phyloP scores from a whole-genome alignment of 257 asterid species.

The Salvia rosmarinus region DNA sequence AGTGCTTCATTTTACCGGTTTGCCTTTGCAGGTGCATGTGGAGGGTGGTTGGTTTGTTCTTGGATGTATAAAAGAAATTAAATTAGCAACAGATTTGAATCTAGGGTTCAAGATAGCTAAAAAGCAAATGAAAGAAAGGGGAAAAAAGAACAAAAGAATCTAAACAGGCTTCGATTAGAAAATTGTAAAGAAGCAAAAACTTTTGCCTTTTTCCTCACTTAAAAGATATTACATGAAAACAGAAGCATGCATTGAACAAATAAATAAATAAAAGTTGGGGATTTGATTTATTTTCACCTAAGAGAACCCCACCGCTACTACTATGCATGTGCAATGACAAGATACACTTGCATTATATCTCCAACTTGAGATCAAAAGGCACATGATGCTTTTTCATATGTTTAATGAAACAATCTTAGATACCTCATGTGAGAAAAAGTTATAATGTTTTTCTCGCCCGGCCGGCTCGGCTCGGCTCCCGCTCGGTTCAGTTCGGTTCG shows the following conservation, averaged over 20 bases:
- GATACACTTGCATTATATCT: slow-evolving; percentile 29
- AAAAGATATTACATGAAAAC: slow-evolving; percentile 26
- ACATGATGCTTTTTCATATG: slow-evolving; percentile 36
- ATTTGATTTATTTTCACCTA: slow-evolving; percentile 25
- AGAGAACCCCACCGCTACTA: slow-evolving; percentile 48
- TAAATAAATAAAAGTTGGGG: slow-evolving; percentile 23
- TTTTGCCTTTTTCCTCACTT: slow-evolving; percentile 29
- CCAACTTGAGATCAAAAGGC: slow-evolving; percentile 44
- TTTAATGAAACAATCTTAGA: slow-evolving; percentile 31
- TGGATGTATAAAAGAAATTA: slow-evolving; percentile 27
- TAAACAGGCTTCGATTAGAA: slow-evolving; percentile 43
- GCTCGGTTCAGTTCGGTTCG: too few relatives aligned
- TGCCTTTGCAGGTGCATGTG: slow-evolving; percentile 48
- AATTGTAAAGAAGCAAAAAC: slow-evolving; percentile 33
- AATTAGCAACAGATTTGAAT: slow-evolving; percentile 34
- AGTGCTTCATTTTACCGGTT: slow-evolving; percentile 23
- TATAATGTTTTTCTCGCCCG: too few relatives aligned
- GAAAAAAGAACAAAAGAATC: slow-evolving; percentile 31
- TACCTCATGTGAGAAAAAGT: slow-evolving; percentile 27
- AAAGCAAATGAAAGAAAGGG: slow-evolving; percentile 36
- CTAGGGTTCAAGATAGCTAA: slow-evolving; percentile 29
- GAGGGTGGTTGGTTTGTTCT: slow-evolving; percentile 34
- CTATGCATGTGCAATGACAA: slow-evolving; percentile 42
- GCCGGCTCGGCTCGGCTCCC: too few relatives aligned
- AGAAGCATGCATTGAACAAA: slow-evolving; percentile 40